These are phyloP conservation scores for Allantophomopsis lycopodina DNA, from an alignment of 2,329 filamentous ascomycete species.

Conservation along the genomic window DNA sequence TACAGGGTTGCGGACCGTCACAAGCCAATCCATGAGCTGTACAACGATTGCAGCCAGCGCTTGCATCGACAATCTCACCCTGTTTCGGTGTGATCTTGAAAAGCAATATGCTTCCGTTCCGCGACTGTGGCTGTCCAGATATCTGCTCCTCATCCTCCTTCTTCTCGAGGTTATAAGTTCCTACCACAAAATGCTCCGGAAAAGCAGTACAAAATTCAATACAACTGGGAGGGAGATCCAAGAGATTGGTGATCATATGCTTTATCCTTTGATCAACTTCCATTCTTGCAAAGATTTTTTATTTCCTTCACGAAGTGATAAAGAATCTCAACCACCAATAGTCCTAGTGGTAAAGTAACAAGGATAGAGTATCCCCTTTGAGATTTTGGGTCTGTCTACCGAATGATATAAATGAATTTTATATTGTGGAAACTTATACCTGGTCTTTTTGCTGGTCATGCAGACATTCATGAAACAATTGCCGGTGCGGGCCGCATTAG, in stretches of 20 bases:
- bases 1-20: too few species aligned
- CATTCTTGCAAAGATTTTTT: not conserved
- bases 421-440: too few species aligned
- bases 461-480: too few species aligned
- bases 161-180: conserved; percentile 68
- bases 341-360: not conserved
- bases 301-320: not conserved
- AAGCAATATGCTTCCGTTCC: conserved; percentile 62
- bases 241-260: conserved; percentile 24
- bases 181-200: conserved; percentile 59
- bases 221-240: conserved; percentile 64
- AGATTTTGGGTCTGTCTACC: too few species aligned
- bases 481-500: too few species aligned
- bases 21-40: too few species aligned
- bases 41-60: too few species aligned
- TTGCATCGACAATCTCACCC: conserved; percentile 23
- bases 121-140: conserved; percentile 33
- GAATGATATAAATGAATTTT: too few species aligned
- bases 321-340: not conserved
- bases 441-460: too few species aligned
- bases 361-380: not conserved
- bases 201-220: conserved; percentile 56
- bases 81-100: conserved; percentile 36
- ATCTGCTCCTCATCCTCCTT: conserved; percentile 13
- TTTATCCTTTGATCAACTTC: not conserved